Percentiles rank a stretch among this genome's conserved stretches.
These are phyloP conservation scores for Tilletiaria anomala DNA, from an alignment of 1,284 basidiomycete species.

Conservation along the genomic window DNA sequence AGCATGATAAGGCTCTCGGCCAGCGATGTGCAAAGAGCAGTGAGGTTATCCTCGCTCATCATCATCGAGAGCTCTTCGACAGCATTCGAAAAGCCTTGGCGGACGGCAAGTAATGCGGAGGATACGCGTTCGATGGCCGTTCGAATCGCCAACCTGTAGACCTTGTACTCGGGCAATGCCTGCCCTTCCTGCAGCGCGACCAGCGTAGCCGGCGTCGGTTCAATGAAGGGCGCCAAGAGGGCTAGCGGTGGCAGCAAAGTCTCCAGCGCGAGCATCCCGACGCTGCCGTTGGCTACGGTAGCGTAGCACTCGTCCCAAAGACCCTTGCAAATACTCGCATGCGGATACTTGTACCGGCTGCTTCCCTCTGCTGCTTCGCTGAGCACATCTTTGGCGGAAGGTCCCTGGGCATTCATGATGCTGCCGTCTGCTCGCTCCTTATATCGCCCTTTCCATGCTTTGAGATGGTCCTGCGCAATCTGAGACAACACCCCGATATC, in stretches of 20 bases:
- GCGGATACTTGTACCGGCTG: neutral
- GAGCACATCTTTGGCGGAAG: neutral
- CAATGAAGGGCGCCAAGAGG: neutral
- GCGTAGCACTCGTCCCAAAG: neutral
- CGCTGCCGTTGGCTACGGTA: neutral
- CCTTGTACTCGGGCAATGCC: neutral
- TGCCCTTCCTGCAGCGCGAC: neutral
- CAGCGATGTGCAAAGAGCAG: slow-evolving; percentile 15
- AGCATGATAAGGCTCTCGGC: slow-evolving; percentile 15
- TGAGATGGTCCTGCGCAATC: neutral
- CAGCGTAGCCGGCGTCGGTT: neutral
- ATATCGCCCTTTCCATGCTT: neutral
- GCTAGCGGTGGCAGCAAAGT: neutral
- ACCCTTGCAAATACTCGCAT: neutral
- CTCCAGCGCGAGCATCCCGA: neutral
- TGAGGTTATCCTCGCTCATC: slow-evolving; percentile 13
- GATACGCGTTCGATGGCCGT: neutral
- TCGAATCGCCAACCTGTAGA: too few species aligned
- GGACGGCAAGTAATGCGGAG: neutral
- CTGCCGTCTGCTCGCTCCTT: neutral
- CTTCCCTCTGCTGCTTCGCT: neutral
- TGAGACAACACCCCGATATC: neutral
- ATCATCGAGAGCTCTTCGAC: slow-evolving; percentile 10
- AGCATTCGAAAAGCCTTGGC: slow-evolving; percentile 4
- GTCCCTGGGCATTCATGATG: neutral